Evolutionary conservation across 1,284 basidiomycete species (phyloP), one percentile per base, ranked within the genome.

Genomic region (Mycosarcoma mackinlayi): DNA sequence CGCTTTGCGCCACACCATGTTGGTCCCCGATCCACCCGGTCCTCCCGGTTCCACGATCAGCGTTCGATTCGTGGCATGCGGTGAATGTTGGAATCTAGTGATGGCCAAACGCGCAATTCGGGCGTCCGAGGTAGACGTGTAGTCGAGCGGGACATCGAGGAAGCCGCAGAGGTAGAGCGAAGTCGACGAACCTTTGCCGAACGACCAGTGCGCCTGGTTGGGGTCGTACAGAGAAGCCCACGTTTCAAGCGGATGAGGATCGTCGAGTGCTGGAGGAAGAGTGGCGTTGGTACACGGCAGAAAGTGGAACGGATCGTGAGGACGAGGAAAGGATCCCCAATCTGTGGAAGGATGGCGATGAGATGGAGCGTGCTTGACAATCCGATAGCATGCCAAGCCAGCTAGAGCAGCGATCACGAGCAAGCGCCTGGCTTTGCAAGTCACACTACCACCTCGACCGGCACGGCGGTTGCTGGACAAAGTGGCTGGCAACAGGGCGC

Each of bases 131-230:
- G 41, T 4, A 24, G 65, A 65, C 25, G 66, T 70, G 58, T 73
- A 69, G 51, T 73, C 71, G 27, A 73, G 58, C 14, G 71, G 66
- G 11, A 73, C 70, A 24, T 73, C 70, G 38, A 73, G 53, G 38
- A 50, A 73, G 0, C 70, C 65, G 34, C 61, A 69, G 3, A 68
- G 58, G n/a, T 68, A 68, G 25, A 68, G 62, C n/a, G n/a, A n/a
- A 2, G 33, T 16, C 14, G 25, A 23, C 3, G 16, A 3, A 21
- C n/a, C n/a, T n/a, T 25, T 47, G 27, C 53, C 58, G 6, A 38
- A 33, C 6, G 54, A 58, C 65, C 65, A 68, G 46, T 68, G 53
- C 8, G 13, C 2, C 4, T 25, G 54, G 14, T 68, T 14, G 3
- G 53, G 18, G 11, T 66, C 57, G 39, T 51, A 66, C 19, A 61